Evolutionary conservation across 805 yeast genomes (phyloP).

Genomic region (Kazachstania viticola): DNA sequence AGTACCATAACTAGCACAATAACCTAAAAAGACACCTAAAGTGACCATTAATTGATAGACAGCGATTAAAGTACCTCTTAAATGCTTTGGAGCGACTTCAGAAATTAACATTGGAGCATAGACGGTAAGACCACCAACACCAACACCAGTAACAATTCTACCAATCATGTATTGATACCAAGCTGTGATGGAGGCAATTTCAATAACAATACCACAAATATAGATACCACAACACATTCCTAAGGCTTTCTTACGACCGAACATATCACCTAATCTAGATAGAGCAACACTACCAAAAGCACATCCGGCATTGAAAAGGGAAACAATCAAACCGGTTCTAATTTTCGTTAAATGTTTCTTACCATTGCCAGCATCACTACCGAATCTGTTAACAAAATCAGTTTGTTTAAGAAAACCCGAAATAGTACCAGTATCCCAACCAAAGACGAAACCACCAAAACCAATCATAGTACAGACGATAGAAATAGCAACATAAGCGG

Average conservation of each 20-base stretch:
- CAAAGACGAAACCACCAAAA: slow-evolving; percentile 62
- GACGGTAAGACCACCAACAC: slow-evolving; percentile 65
- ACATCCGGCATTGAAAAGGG: slow-evolving; percentile 57
- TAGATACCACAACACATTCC: slow-evolving; percentile 43
- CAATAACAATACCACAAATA: slow-evolving; percentile 43
- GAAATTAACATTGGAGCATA: slow-evolving; percentile 60
- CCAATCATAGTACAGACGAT: slow-evolving; percentile 18
- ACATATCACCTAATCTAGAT: slow-evolving; percentile 45
- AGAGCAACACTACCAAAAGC: slow-evolving; percentile 55
- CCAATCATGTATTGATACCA: slow-evolving; percentile 62
- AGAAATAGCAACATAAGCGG: too few relatives aligned
- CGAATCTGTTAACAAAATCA: slow-evolving; percentile 43
- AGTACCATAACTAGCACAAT: slow-evolving; percentile 50
- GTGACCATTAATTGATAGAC: slow-evolving; percentile 55
- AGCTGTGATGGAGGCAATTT: slow-evolving; percentile 39
- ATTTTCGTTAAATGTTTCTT: slow-evolving; percentile 29
- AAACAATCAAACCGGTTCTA: slow-evolving; percentile 39
- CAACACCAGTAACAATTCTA: slow-evolving; percentile 57
- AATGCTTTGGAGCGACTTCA: slow-evolving; percentile 52
- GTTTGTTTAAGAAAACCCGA: slow-evolving; percentile 58
- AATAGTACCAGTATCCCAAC: slow-evolving; percentile 69
- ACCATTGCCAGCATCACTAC: slow-evolving; percentile 24
- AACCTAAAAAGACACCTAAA: slow-evolving; percentile 55
- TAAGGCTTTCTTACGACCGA: slow-evolving; percentile 52
- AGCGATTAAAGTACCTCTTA: slow-evolving; percentile 59